phyloP scores from a whole-genome alignment of 2,329 filamentous ascomycete genomes.

The Monosporascus sp. region DNA sequence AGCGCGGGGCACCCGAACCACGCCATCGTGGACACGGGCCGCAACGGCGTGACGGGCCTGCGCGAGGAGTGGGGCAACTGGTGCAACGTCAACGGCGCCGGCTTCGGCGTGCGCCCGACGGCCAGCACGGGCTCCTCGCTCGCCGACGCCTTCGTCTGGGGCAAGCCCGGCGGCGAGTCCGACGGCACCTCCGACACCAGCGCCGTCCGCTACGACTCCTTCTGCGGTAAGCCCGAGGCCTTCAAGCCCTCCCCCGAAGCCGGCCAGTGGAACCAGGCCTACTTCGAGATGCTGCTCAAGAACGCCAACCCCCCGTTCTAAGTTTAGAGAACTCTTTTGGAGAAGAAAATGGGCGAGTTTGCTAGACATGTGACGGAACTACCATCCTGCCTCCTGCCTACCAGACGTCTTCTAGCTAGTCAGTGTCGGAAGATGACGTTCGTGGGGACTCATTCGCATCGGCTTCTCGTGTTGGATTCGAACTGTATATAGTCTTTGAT shows the following conservation, averaged over 20 bases:
- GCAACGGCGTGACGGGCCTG: slow-evolving; percentile 45
- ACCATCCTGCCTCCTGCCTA: background rate
- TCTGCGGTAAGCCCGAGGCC: slow-evolving; percentile 51
- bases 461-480: background rate
- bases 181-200: slow-evolving; percentile 34
- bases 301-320: slow-evolving; percentile 50
- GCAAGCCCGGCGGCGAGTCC: slow-evolving; percentile 55
- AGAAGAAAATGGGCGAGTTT: background rate
- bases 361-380: no score
- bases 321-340: background rate
- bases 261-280: slow-evolving; percentile 63
- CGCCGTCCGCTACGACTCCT: slow-evolving; percentile 44
- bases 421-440: background rate
- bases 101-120: slow-evolving; percentile 53
- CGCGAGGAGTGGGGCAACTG: slow-evolving; percentile 51
- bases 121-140: slow-evolving; percentile 47
- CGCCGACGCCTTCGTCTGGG: slow-evolving; percentile 58
- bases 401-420: background rate
- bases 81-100: slow-evolving; percentile 56
- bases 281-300: slow-evolving; percentile 52
- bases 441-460: background rate
- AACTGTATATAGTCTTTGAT: background rate
- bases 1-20: slow-evolving; percentile 38
- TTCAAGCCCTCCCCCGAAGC: slow-evolving; percentile 65
- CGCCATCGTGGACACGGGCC: slow-evolving; percentile 30